phyloP scores from a whole-genome alignment of 2,329 filamentous ascomycete genomes.

The Setomelanomma holmii region DNA sequence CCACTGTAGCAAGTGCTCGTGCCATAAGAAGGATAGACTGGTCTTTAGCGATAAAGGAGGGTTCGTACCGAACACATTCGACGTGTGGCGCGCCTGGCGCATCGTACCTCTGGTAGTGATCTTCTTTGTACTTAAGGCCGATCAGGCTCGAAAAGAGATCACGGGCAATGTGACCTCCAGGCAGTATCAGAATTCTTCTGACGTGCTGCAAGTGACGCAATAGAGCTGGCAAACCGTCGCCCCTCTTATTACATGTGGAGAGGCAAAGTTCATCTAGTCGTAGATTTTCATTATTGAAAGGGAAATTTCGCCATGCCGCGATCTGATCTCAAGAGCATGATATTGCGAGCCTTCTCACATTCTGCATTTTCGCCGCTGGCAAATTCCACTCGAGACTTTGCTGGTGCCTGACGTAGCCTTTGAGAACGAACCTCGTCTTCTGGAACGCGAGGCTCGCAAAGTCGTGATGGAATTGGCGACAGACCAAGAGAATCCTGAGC shows the following conservation, averaged over 20 bases:
- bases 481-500: conserved; percentile 46
- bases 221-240: conserved; percentile 13
- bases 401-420: conserved; percentile 11
- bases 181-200: conserved; percentile 42
- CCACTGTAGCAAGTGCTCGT: conserved; percentile 28
- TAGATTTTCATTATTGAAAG: conserved; percentile 41
- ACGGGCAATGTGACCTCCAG: conserved; percentile 19
- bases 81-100: conserved; percentile 29
- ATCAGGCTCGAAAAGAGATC: conserved; percentile 42
- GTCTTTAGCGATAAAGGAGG: conserved; percentile 39
- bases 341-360: conserved; percentile 42
- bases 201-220: conserved; percentile 39
- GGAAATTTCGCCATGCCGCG: conserved; percentile 37
- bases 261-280: conserved; percentile 33
- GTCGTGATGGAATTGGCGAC: conserved; percentile 48
- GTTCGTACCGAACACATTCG: conserved; percentile 51
- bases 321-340: conserved; percentile 39
- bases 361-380: conserved; percentile 11
- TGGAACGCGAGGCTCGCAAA: conserved; percentile 43
- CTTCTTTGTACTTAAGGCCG: conserved; percentile 50
- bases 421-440: conserved; percentile 45
- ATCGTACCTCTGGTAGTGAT: conserved; percentile 51
- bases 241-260: conserved; percentile 15
- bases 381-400: conserved; percentile 19
- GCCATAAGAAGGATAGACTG: conserved; percentile 42